Conservation (phyloP, 2,329 filamentous ascomycete species). For the Mycocentrospora acerina region DNA sequence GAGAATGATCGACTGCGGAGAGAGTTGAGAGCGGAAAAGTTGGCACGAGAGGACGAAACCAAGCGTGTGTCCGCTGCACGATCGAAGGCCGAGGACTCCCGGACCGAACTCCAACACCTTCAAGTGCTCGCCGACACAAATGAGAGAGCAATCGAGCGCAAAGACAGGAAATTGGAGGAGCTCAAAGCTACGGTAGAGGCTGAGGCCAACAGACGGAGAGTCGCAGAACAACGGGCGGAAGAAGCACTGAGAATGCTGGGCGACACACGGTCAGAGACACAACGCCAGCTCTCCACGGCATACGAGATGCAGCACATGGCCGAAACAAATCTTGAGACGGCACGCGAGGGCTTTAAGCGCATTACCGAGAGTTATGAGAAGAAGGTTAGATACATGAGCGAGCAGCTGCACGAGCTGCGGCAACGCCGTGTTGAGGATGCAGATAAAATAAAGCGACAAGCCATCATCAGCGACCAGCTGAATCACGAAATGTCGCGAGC, state of each 20-base stretch:
- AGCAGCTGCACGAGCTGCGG: constrained; percentile 35
- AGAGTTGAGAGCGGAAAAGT: constrained; percentile 53
- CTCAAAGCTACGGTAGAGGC: constrained; percentile 64
- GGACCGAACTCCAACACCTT: constrained; percentile 68
- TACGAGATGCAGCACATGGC: constrained; percentile 53
- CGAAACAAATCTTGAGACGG: constrained; percentile 63
- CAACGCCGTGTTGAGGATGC: constrained; percentile 31
- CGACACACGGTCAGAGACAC: constrained; percentile 60
- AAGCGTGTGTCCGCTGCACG: constrained; percentile 67
- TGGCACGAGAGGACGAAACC: constrained; percentile 67
- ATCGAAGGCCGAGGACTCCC: constrained; percentile 69
- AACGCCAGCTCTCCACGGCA: constrained; percentile 62
- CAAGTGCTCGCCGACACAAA: constrained; percentile 71
- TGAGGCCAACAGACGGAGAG: constrained; percentile 63
- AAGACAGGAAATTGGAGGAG: constrained; percentile 73
- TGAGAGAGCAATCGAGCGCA: constrained; percentile 68
- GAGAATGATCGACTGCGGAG: constrained; percentile 78
- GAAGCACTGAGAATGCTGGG: constrained; percentile 66
- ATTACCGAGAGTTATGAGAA: constrained; percentile 55
- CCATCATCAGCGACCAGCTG: constrained; percentile 72
- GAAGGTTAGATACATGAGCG: constrained; percentile 57
- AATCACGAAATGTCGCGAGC: constrained; percentile 66
- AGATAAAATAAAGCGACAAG: constrained; percentile 53
- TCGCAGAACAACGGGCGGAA: constrained; percentile 62
- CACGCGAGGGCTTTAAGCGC: constrained; percentile 71